These are phyloP conservation scores for Xylariaceae sp. DNA, from an alignment of 2,329 filamentous ascomycete species.

Conservation along the genomic window DNA sequence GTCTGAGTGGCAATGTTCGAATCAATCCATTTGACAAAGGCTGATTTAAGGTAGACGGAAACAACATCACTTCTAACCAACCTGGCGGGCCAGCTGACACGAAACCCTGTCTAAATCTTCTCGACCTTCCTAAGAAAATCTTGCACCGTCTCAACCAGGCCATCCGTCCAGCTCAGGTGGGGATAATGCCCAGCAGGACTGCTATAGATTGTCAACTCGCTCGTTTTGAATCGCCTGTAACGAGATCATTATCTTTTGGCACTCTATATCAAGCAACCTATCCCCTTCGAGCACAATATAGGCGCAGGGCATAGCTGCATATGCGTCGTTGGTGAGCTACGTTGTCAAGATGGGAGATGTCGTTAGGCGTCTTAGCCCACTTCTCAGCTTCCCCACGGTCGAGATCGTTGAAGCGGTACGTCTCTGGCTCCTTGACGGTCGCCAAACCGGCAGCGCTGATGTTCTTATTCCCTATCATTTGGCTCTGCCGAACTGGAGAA, in stretches of 20 bases:
- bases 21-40: too few relatives aligned
- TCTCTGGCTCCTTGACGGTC: constrained; percentile 22
- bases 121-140: constrained; percentile 19
- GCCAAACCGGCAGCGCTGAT: constrained; percentile 19
- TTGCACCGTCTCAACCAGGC: constrained; percentile 20
- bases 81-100: too few relatives aligned
- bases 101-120: not conserved
- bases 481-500: too few relatives aligned
- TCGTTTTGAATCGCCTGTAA: constrained; percentile 23
- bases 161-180: constrained; percentile 31
- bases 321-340: constrained; percentile 30
- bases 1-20: too few relatives aligned
- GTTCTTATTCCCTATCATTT: constrained; percentile 12
- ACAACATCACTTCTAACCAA: too few relatives aligned
- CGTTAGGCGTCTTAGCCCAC: constrained; percentile 24
- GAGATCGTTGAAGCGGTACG: constrained; percentile 30
- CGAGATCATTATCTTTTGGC: constrained; percentile 31
- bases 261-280: constrained; percentile 26
- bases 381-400: constrained; percentile 20
- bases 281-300: constrained; percentile 32
- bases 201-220: constrained; percentile 24
- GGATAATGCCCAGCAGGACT: constrained; percentile 30
- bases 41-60: too few relatives aligned
- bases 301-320: constrained; percentile 29
- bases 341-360: constrained; percentile 25